These are phyloP conservation scores for Chrysoporthe puriensis DNA, from an alignment of 2,329 filamentous ascomycete genomes.

Conservation along the genomic window DNA sequence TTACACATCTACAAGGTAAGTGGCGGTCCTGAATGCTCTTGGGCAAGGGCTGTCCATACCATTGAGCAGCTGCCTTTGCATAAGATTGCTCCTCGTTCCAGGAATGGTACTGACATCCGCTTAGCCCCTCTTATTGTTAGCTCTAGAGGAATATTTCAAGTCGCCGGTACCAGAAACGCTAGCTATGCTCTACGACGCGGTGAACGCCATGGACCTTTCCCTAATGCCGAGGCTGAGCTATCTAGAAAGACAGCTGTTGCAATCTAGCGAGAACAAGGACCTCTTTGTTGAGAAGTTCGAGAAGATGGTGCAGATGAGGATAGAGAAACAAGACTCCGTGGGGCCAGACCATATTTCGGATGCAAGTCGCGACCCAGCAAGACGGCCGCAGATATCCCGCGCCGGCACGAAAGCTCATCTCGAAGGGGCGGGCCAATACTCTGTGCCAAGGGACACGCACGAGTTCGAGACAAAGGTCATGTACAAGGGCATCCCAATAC, in stretches of 20 bases:
- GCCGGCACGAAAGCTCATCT: slow-evolving; percentile 67
- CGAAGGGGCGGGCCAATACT: slow-evolving; percentile 67
- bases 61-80: background rate
- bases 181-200: slow-evolving; percentile 83
- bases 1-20: slow-evolving; percentile 92
- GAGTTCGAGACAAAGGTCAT: slow-evolving; percentile 95
- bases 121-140: slow-evolving; percentile 83
- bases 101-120: slow-evolving; percentile 27
- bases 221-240: slow-evolving; percentile 84
- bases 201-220: slow-evolving; percentile 96
- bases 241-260: slow-evolving; percentile 83
- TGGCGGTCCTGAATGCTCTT: background rate
- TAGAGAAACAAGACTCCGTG: slow-evolving; percentile 57
- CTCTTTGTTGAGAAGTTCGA: slow-evolving; percentile 98
- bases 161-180: slow-evolving; percentile 86
- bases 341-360: slow-evolving; percentile 44
- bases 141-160: slow-evolving; percentile 96
- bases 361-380: slow-evolving; percentile 52
- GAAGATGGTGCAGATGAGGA: slow-evolving; percentile 84
- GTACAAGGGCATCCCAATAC: slow-evolving; percentile 96
- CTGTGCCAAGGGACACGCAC: slow-evolving; percentile 89
- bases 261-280: slow-evolving; percentile 91
- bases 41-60: slow-evolving; percentile 36
- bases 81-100: background rate
- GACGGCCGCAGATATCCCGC: slow-evolving; percentile 55